Evolutionary conservation across 2,329 filamentous ascomycete species (phyloP), one percentile per base, ranked within the genome.

Genomic region (Penicillium sp.): DNA sequence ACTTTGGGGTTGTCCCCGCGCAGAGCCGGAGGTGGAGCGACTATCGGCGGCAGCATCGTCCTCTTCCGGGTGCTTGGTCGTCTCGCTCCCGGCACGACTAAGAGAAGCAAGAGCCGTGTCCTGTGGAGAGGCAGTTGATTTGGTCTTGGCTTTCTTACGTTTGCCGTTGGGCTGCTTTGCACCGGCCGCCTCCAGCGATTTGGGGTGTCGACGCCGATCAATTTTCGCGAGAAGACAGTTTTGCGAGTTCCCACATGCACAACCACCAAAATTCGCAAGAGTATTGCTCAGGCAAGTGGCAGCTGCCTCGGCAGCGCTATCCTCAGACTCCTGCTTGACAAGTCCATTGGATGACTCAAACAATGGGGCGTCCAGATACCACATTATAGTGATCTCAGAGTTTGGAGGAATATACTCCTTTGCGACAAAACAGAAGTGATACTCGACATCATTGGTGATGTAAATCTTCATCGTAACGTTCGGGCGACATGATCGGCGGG

Each of bases 391-490:
- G 21, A 80, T 69, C 58, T 80, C 77, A 1, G 75, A 67, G 47
- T 75, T 70, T n/a, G 84, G 78, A 13, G 80, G 73, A 49, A 97
- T 91, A 30, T 87, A 81, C 46, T 88, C 83, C 61, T 90, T 90
- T 62, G 91, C 91, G 52, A 96, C 85, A 57, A 97, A 87, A 83
- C 93, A 97, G 70, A 97, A 96, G 67, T 94, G 90, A 66, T 93
- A 96, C 59, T 93, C 87, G 1, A 85, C 86, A 3, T 83, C 81
- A 40, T 85, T 86, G 1, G 90, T 90, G 41, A 97, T 83, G 59
- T 91, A 89, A 0, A 92, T 95, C 68, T 94, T 92, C 63, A 97
- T 79, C 26, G 84, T 82, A n/a, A 94, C 85, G 66, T 97, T 99
- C 1, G 94, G 90, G 55, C 84, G 85, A 75, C 94, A 99, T 64